Base-by-base conservation (phyloP, 2,329 filamentous ascomycete species). In the Pseudogymnoascus sp. region DNA sequence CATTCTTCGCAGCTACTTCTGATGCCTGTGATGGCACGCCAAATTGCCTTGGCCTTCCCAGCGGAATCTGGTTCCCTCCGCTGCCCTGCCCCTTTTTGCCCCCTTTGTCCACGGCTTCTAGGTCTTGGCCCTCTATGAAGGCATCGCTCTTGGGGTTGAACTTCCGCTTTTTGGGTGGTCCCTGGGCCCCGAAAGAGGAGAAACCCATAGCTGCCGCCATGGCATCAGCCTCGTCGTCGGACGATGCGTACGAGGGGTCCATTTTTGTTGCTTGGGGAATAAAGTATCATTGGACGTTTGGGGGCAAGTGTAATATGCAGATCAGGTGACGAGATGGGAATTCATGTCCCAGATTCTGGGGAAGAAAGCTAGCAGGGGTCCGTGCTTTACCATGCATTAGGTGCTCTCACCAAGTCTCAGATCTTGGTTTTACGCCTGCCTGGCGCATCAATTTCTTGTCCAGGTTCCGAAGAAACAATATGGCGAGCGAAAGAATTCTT, bases 201-300 rank as follows among this genome's bases (percentile, higher is more conserved):
- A 91, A 91, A 63, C 88, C 88, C 84, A 91, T 86, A 52, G 81
- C 79, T 39, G 81, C 80, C 19, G 84, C 84, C 71, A 89, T 83
- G 58, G 81, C 80, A 39, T 75, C 74, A 56, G 80, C 76, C n/a
- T 75, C 74, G 9, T 61, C 62, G 10, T 63, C 63, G 9, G 63
- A 59, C n/a, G 45, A 52, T 1, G 45, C 45, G 10, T 52, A 52
- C 2, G 45, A 52, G 5, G 45, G 45, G n/a, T 52, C 45, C 45
- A 52, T 52, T 15, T 3, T 52, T 30, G 26, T 52, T 52, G 26
- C 9, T 30, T 30, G 5, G 45, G 30, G n/a, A 26, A 52, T 2
- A 52, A 18, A 13, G 26, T 52, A 33, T 52, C 18, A 52, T 15
- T 13, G 26, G 45, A 28, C 10, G 23, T 6, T 30, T 52, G 26